These are phyloP conservation scores for Draba incana DNA, from an alignment of 345 rosid species.

Conservation along the genomic window DNA sequence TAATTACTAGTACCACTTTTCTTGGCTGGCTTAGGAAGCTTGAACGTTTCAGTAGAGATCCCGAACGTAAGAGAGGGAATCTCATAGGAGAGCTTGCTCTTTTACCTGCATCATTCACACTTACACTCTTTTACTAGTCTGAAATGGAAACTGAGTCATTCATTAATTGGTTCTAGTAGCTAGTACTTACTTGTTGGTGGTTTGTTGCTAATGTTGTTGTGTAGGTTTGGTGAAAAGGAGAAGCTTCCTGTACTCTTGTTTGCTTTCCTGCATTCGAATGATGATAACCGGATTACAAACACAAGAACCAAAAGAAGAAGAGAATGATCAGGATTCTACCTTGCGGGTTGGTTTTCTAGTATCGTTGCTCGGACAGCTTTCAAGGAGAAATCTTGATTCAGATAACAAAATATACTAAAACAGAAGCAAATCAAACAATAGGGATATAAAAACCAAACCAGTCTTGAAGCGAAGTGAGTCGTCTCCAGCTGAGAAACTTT, in stretches of 20 bases:
- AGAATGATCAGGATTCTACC: slow-evolving; percentile 46
- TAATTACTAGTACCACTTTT: slow-evolving; percentile 44
- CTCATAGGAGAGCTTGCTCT: slow-evolving; percentile 56
- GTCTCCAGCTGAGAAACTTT: slow-evolving; percentile 40
- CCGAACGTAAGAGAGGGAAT: slow-evolving; percentile 50
- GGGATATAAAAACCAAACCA: slow-evolving; percentile 34
- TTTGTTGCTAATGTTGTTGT: slow-evolving; percentile 38
- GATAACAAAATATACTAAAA: slow-evolving; percentile 10
- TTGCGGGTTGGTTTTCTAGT: slow-evolving; percentile 42
- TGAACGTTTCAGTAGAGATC: slow-evolving; percentile 57
- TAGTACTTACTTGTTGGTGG: slow-evolving; percentile 41
- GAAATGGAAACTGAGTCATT: no score
- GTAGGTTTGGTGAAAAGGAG: slow-evolving; percentile 43
- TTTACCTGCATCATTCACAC: slow-evolving; percentile 47
- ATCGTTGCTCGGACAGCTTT: slow-evolving; percentile 52
- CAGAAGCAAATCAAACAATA: background rate
- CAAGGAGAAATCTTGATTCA: slow-evolving; percentile 17
- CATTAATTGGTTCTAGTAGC: background rate
- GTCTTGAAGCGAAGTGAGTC: slow-evolving; percentile 44
- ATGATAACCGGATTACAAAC: slow-evolving; percentile 4
- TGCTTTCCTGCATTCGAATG: slow-evolving; percentile 48
- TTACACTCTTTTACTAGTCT: background rate
- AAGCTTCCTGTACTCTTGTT: slow-evolving; percentile 40
- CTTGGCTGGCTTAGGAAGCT: slow-evolving; percentile 49
- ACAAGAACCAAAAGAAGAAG: background rate